phyloP scores from a whole-genome alignment of 129 eudicot species.

The Ambrosia artemisiifolia region DNA sequence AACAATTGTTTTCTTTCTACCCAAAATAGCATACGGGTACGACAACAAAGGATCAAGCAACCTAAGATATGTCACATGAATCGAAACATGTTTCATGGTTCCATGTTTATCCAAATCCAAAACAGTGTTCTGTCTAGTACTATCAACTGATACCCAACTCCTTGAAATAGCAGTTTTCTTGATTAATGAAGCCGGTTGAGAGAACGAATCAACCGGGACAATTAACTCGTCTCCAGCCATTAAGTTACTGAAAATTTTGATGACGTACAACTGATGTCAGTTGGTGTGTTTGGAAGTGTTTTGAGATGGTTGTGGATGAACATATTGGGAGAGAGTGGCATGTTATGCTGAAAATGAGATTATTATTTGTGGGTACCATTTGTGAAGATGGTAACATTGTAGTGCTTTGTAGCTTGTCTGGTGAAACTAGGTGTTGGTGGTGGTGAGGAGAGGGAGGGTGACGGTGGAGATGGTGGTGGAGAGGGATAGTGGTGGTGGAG shows the following conservation, averaged over 20 bases:
- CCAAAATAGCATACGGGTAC: constrained; percentile 82
- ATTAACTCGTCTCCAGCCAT: constrained; percentile 46
- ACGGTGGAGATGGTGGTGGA: too few species aligned
- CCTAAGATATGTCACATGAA: constrained; percentile 80
- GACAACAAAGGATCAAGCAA: constrained; percentile 86
- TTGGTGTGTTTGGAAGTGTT: background rate
- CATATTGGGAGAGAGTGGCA: too few species aligned
- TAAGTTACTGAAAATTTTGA: background rate
- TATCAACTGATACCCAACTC: constrained; percentile 64
- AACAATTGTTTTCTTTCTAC: constrained; percentile 79
- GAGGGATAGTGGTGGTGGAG: too few species aligned
- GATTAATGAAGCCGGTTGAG: constrained; percentile 38
- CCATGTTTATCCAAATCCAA: constrained; percentile 83
- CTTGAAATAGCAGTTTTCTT: constrained; percentile 70
- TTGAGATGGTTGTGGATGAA: background rate
- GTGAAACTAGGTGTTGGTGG: too few species aligned
- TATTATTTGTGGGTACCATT: too few species aligned
- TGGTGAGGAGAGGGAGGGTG: too few species aligned
- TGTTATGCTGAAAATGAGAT: background rate
- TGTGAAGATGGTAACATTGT: constrained; percentile 19
- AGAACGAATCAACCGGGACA: constrained; percentile 33
- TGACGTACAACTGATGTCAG: background rate
- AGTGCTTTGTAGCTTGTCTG: constrained; percentile 13
- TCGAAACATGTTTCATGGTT: constrained; percentile 64
- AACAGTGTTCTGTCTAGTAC: constrained; percentile 52